These are phyloP conservation scores for Sporodiniella umbellata DNA, from an alignment of 371 early-diverging fungal genomes.

Conservation along the genomic window DNA sequence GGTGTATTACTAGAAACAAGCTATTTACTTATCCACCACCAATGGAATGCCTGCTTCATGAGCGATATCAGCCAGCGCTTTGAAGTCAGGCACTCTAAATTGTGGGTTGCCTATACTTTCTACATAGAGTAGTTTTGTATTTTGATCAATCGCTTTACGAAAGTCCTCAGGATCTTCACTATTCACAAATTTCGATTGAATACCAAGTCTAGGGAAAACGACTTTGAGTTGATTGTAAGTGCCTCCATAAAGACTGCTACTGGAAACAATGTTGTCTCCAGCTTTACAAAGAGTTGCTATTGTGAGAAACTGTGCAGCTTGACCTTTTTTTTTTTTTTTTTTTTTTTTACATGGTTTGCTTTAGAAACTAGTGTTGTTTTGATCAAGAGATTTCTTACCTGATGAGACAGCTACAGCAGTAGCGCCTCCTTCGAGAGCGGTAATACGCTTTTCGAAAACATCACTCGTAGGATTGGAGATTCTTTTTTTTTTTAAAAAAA, in stretches of 20 bases:
- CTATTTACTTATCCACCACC: constrained; percentile 78
- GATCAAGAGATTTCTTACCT: constrained; percentile 14
- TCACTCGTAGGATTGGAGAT: constrained; percentile 77
- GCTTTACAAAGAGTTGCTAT: constrained; percentile 68
- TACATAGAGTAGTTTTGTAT: constrained; percentile 82
- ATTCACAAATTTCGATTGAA: constrained; percentile 70
- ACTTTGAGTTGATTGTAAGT: constrained; percentile 90
- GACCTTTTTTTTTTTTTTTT: constrained; percentile 24
- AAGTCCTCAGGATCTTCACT: constrained; percentile 67
- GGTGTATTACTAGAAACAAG: neutral
- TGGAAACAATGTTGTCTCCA: constrained; percentile 85
- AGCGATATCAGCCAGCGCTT: constrained; percentile 71
- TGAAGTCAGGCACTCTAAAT: constrained; percentile 82
- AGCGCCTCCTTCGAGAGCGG: constrained; percentile 83
- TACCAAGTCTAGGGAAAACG: constrained; percentile 76
- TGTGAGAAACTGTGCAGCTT: constrained; percentile 83
- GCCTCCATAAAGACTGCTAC: constrained; percentile 80
- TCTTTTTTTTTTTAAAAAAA: constrained; percentile 1
- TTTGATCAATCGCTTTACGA: constrained; percentile 70
- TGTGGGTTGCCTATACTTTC: constrained; percentile 89
- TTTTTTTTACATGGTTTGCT: neutral
- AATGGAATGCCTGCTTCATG: constrained; percentile 82
- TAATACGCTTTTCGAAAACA: constrained; percentile 86
- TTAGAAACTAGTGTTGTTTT: neutral
- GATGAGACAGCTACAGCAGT: constrained; percentile 53